Evolutionary conservation across 805 yeast species (phyloP).

Genomic region (Candida tammaniensis): DNA sequence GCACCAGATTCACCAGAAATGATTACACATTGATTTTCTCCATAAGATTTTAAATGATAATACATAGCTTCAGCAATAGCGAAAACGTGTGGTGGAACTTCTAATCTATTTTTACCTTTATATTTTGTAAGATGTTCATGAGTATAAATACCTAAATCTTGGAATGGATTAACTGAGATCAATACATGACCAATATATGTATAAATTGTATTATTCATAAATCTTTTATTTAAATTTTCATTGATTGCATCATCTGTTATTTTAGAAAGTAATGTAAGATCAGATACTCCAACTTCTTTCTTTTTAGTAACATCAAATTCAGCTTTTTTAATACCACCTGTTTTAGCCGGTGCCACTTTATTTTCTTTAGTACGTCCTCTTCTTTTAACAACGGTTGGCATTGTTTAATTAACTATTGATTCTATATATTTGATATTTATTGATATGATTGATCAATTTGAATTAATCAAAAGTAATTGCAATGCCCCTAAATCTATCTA

Average conservation of each 20-base stretch:
- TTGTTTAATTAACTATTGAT: no score
- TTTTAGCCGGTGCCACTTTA: slow-evolving; percentile 52
- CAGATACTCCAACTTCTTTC: slow-evolving; percentile 98
- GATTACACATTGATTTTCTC: slow-evolving; percentile 94
- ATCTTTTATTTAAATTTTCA: slow-evolving; percentile 85
- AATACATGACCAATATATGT: slow-evolving; percentile 93
- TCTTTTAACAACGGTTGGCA: slow-evolving; percentile 75
- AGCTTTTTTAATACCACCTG: slow-evolving; percentile 74
- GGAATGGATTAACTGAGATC: slow-evolving; percentile 94
- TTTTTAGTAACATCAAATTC: slow-evolving; percentile 83
- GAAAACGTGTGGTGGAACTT: slow-evolving; percentile 97
- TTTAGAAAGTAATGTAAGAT: slow-evolving; percentile 81
- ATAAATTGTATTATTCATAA: slow-evolving; percentile 85
- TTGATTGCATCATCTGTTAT: slow-evolving; percentile 91
- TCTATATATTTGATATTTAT: no score
- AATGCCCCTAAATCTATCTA: no score
- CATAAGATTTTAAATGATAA: slow-evolving; percentile 89
- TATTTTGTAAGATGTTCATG: slow-evolving; percentile 71
- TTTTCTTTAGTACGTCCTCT: slow-evolving; percentile 60
- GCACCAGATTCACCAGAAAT: slow-evolving; percentile 98
- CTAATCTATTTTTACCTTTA: slow-evolving; percentile 89
- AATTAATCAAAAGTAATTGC: no score
- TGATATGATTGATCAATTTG: no score
- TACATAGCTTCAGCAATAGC: slow-evolving; percentile 98
- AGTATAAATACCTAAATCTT: slow-evolving; percentile 94